A percentile compares a stretch with the other conserved stretches of the same genome.
Evolutionary conservation across 2,329 filamentous ascomycete species (phyloP).

Genomic region (Sclerotinia borealis): DNA sequence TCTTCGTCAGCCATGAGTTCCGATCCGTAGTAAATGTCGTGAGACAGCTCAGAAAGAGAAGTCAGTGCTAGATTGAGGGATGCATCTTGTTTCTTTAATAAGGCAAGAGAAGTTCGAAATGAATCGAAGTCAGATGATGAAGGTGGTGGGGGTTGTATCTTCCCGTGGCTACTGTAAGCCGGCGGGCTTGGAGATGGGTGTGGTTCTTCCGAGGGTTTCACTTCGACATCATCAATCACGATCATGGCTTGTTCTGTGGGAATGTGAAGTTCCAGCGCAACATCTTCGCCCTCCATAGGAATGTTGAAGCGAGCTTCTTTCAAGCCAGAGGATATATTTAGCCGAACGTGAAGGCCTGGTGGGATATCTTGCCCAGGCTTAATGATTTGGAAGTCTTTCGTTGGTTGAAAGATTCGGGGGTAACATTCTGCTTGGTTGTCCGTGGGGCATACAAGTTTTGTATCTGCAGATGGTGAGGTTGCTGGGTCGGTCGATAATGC

Average conservation of each 20-base stretch:
- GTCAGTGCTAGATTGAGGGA: slow-evolving; percentile 38
- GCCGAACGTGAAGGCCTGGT: slow-evolving; percentile 57
- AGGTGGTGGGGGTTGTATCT: slow-evolving; percentile 48
- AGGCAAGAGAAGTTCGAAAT: slow-evolving; percentile 44
- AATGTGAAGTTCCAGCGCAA: slow-evolving; percentile 47
- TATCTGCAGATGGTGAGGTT: slow-evolving; percentile 31
- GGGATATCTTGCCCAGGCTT: slow-evolving; percentile 61
- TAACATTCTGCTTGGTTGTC: slow-evolving; percentile 57
- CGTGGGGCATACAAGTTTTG: slow-evolving; percentile 61
- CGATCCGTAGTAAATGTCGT: slow-evolving; percentile 65
- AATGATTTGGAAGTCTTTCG: slow-evolving; percentile 57
- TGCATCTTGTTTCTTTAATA: slow-evolving; percentile 41
- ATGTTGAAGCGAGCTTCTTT: slow-evolving; percentile 63
- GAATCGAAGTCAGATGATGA: slow-evolving; percentile 32
- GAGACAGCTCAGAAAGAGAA: slow-evolving; percentile 55
- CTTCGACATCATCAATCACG: slow-evolving; percentile 22
- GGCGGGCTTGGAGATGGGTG: slow-evolving; percentile 46
- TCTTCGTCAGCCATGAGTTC: slow-evolving; percentile 53
- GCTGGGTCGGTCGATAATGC: slow-evolving; percentile 19
- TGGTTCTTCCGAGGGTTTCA: slow-evolving; percentile 33
- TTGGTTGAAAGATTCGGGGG: slow-evolving; percentile 56
- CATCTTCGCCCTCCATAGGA: slow-evolving; percentile 45
- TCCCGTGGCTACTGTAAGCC: slow-evolving; percentile 50
- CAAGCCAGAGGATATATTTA: slow-evolving; percentile 57
- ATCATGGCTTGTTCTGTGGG: slow-evolving; percentile 40